Evolutionary conservation across 768 basidiomycete genomes (phyloP).

Genomic region (Mycena indigotica): DNA sequence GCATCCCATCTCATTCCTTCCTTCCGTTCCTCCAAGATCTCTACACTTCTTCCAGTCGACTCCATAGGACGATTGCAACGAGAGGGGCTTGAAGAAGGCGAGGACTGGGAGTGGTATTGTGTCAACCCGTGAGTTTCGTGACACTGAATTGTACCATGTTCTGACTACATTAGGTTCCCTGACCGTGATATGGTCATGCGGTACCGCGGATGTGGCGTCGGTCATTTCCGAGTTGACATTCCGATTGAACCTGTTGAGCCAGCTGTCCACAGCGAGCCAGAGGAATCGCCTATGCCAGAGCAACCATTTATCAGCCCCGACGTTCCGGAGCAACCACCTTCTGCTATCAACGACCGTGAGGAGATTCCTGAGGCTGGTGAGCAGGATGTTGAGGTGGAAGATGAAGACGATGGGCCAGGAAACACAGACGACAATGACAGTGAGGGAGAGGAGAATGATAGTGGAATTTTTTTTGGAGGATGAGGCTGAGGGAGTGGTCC

Average conservation of each 20-base stretch:
- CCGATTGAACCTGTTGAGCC: not conserved
- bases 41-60: constrained; percentile 5
- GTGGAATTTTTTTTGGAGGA: not conserved
- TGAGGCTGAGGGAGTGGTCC: not conserved
- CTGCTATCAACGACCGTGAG: not conserved
- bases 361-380: not conserved
- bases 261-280: not conserved
- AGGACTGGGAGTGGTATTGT: constrained; percentile 5
- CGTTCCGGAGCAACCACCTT: not conserved
- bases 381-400: not conserved
- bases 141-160: not conserved
- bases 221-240: not conserved
- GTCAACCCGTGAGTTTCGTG: constrained; percentile 11
- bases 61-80: not conserved
- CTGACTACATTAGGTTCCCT: not conserved
- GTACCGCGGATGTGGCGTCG: not conserved
- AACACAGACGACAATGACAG: not conserved
- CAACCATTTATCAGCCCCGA: not conserved
- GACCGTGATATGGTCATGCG: not conserved
- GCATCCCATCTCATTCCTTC: constrained; percentile 20
- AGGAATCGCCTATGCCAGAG: not conserved
- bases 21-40: constrained; percentile 2
- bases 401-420: not conserved
- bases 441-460: not conserved
- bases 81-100: not conserved